Evolutionary conservation across 371 early-diverging fungal genomes (phyloP).

Genomic region (Circinella umbellata): DNA sequence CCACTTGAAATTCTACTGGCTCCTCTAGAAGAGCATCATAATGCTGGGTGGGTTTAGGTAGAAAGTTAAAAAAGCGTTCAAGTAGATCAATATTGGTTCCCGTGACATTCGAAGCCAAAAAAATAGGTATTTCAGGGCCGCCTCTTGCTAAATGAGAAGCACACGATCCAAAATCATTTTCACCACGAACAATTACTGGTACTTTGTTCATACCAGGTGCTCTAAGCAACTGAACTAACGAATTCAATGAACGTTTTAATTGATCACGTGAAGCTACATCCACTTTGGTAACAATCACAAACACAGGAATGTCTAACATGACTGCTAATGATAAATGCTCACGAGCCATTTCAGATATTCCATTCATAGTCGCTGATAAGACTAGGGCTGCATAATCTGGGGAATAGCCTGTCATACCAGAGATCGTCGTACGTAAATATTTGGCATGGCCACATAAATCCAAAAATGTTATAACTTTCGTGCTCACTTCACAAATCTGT

Average conservation of each 20-base stretch:
- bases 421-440: slow-evolving; percentile 91
- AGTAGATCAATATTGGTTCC: slow-evolving; percentile 83
- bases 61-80: slow-evolving; percentile 74
- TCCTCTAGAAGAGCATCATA: slow-evolving; percentile 50
- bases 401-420: slow-evolving; percentile 85
- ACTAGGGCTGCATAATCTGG: slow-evolving; percentile 91
- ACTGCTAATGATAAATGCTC: slow-evolving; percentile 88
- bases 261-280: slow-evolving; percentile 87
- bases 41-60: slow-evolving; percentile 53
- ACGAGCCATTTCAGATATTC: slow-evolving; percentile 87
- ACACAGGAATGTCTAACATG: slow-evolving; percentile 83
- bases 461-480: slow-evolving; percentile 84
- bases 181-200: slow-evolving; percentile 76
- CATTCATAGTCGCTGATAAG: slow-evolving; percentile 82
- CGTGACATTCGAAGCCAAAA: slow-evolving; percentile 88
- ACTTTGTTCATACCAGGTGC: slow-evolving; percentile 79
- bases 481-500: slow-evolving; percentile 74
- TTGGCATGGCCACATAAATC: slow-evolving; percentile 94
- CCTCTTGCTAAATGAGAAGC: slow-evolving; percentile 63
- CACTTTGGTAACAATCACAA: slow-evolving; percentile 88
- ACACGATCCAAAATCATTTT: slow-evolving; percentile 72
- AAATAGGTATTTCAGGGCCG: slow-evolving; percentile 76
- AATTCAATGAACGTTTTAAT: slow-evolving; percentile 55
- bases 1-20: slow-evolving; percentile 82
- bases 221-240: slow-evolving; percentile 68